Percentiles rank a stretch among this genome's conserved stretches.
Evolutionary conservation across 2,329 filamentous ascomycete species (phyloP).

Genomic region (Acarospora socialis): DNA sequence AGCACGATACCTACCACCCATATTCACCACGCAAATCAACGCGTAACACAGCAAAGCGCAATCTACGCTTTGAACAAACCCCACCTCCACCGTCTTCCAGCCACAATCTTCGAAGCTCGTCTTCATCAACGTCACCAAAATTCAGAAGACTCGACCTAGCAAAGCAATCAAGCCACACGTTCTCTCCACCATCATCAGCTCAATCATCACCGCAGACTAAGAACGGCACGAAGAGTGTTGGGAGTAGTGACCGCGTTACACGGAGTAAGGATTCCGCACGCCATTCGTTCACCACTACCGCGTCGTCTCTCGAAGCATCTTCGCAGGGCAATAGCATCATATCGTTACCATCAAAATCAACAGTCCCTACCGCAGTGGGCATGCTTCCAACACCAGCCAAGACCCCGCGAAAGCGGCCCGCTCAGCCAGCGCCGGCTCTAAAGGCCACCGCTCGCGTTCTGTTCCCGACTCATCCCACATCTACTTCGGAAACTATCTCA

Average conservation of each 20-base stretch:
- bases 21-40: constrained; percentile 27
- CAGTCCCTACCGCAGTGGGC: constrained; percentile 22
- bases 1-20: constrained; percentile 28
- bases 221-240: constrained; percentile 1
- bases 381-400: constrained; percentile 49
- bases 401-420: constrained; percentile 42
- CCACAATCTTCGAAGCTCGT: neutral
- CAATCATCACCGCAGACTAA: constrained; percentile 12
- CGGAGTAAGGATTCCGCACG: too few species aligned
- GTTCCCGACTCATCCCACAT: constrained; percentile 34
- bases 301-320: constrained; percentile 10
- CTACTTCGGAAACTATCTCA: constrained; percentile 33
- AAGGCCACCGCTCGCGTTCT: constrained; percentile 38
- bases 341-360: constrained; percentile 15
- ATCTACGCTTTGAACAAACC: constrained; percentile 9
- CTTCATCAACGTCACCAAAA: neutral
- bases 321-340: constrained; percentile 16
- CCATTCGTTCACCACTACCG: constrained; percentile 2
- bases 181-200: constrained; percentile 13
- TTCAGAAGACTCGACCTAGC: constrained; percentile 2
- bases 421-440: constrained; percentile 26
- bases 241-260: too few species aligned
- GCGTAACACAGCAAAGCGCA: constrained; percentile 14
- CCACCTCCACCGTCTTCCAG: constrained; percentile 9
- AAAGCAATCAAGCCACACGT: constrained; percentile 1